These are phyloP conservation scores for Hypoxylon sp. DNA, from an alignment of 2,329 filamentous ascomycete genomes.

Conservation along the genomic window DNA sequence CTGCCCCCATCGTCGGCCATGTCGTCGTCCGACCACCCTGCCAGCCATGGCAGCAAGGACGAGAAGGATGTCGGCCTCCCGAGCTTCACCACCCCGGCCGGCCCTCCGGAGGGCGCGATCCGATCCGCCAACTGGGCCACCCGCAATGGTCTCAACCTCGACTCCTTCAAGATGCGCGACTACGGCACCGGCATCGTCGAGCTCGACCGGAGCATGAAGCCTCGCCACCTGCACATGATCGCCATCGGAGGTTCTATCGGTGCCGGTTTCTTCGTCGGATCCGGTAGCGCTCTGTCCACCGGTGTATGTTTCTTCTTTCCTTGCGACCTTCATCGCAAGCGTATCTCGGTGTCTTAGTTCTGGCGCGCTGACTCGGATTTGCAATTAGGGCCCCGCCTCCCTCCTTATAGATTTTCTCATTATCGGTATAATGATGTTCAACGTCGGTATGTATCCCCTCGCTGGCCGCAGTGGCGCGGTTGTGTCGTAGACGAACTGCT, in stretches of 20 bases:
- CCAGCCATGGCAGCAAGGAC: constrained; percentile 38
- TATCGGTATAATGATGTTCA: constrained; percentile 67
- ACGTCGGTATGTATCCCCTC: constrained; percentile 52
- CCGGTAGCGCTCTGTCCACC: constrained; percentile 57
- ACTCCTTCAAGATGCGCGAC: constrained; percentile 53
- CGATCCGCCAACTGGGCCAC: constrained; percentile 46
- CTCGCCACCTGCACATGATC: constrained; percentile 61
- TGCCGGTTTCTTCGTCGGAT: constrained; percentile 69
- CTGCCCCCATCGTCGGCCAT: constrained; percentile 21
- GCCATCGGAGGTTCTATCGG: constrained; percentile 65
- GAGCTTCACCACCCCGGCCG: constrained; percentile 32
- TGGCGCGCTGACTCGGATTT: constrained; percentile 3
- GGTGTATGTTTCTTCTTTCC: constrained; percentile 48
- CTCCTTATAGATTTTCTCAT: constrained; percentile 60
- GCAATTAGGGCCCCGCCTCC: constrained; percentile 51
- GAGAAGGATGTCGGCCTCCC: constrained; percentile 44
- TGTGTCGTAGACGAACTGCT: not conserved
- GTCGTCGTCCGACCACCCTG: constrained; percentile 35
- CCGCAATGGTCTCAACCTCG: constrained; percentile 52
- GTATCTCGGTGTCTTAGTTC: not conserved
- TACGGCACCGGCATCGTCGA: constrained; percentile 48
- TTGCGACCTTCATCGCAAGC: too few species aligned
- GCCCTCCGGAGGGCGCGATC: constrained; percentile 27
- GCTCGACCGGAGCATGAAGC: constrained; percentile 54
- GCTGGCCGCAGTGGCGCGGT: not conserved